Evolutionary conservation across 2,329 filamentous ascomycete species (phyloP), one percentile per base, ranked within the genome.

Genomic region (Xylariaceae sp.): DNA sequence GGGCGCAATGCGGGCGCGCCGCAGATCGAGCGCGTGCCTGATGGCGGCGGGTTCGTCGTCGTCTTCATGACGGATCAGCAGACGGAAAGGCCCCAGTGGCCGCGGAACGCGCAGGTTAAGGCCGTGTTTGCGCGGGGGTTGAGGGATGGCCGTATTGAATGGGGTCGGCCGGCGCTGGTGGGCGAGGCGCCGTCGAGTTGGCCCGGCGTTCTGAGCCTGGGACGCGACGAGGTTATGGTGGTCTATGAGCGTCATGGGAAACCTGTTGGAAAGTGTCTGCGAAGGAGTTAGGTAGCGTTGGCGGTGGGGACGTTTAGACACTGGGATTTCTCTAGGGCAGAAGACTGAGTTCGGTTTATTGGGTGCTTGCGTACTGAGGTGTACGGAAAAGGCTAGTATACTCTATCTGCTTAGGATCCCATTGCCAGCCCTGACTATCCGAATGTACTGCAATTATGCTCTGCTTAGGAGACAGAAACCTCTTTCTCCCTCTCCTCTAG

Each of bases 11-110:
- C 76, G 0, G 77, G 77, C 3, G 71, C 76, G 21, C 77, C 77
- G n/a, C 77, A 79, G 67, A 73, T 79, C 53, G 71, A 18, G 71
- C 70, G 12, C 74, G 75, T 53, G n/a, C 72, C 64, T 0, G 72
- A 75, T 49, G 73, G 72, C 1, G 73, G 70, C 16, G 23, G 23
- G 23, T 42, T 79, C 55, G 77, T 72, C 0, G 73, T 74, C 1
- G 72, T 78, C 6, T 79, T 79, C 62, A 79, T 79, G 77, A 77
- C 75, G 1, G 77, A 79, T 54, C 76, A 79, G 62, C 75, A 78
- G 48, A 63, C 71, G 0, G 53, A 62, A 1, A 57, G 64, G 48
- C 69, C 70, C 20, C 61, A 65, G 5, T 79, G 77, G 77, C 73
- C 75, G 1, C 62, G 69, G 21, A 68, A 74, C 44, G 75, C 77